These are phyloP conservation scores for Monosporascus sp. DNA, from an alignment of 2,329 filamentous ascomycete genomes.

Conservation along the genomic window DNA sequence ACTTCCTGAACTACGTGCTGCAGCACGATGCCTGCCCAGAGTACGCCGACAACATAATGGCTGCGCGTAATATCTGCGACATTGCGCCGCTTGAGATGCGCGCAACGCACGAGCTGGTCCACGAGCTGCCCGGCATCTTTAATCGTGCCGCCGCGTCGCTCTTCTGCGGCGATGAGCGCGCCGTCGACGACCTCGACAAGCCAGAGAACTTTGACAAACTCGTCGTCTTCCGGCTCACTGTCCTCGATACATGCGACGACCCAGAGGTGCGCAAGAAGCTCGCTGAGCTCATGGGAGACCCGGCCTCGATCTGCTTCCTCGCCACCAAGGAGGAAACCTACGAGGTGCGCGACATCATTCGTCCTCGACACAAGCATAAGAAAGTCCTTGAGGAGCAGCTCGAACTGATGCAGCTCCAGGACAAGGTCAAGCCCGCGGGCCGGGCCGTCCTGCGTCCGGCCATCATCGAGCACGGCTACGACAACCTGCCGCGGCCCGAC, in stretches of 20 bases:
- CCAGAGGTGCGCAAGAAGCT: conserved; percentile 28
- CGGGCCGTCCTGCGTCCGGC: conserved; percentile 37
- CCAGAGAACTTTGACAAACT: conserved; percentile 35
- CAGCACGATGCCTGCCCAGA: conserved; percentile 84
- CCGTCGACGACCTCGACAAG: conserved; percentile 17
- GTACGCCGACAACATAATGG: conserved; percentile 59
- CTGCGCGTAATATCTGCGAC: conserved; percentile 62
- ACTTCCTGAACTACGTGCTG: conserved; percentile 84
- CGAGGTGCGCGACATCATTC: conserved; percentile 51
- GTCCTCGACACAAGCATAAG: conserved; percentile 17
- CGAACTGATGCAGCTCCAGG: conserved; percentile 4
- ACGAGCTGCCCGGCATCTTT: conserved; percentile 67
- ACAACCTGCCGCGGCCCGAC: conserved; percentile 30
- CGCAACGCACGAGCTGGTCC: conserved; percentile 45
- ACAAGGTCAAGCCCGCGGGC: conserved; percentile 37
- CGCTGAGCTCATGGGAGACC: conserved; percentile 9
- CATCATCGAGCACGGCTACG: conserved; percentile 44
- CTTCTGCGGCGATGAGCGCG: conserved; percentile 40
- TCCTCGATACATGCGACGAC: conserved; percentile 25
- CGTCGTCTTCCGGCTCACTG: conserved; percentile 38
- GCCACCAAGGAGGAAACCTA: conserved; percentile 50
- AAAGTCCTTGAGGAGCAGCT: conserved; percentile 13
- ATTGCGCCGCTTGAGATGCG: conserved; percentile 62
- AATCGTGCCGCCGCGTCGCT: conserved; percentile 69
- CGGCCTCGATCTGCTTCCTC: conserved; percentile 33